Evolutionary conservation across 2,329 filamentous ascomycete genomes (phyloP).

Genomic region (Beauveria sp.): DNA sequence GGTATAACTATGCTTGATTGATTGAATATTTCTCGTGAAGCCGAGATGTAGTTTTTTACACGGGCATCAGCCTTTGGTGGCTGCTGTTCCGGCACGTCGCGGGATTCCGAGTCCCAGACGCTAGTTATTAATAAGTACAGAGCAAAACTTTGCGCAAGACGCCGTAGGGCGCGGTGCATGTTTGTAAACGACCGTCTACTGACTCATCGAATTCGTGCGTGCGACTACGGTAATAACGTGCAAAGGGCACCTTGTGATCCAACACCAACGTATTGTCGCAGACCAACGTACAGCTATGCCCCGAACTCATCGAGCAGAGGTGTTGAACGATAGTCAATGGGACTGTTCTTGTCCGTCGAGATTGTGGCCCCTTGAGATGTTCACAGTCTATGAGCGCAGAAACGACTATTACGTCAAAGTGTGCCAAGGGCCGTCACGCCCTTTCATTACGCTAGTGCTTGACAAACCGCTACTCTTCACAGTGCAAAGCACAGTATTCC

Average conservation of each 20-base stretch:
- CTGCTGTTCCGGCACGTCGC: not conserved
- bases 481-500: not conserved
- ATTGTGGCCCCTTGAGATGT: no score
- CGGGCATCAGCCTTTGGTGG: not conserved
- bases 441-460: not conserved
- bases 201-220: not conserved
- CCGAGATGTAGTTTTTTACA: no score
- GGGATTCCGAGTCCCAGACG: not conserved
- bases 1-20: no score
- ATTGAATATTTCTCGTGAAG: no score
- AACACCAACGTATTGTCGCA: not conserved
- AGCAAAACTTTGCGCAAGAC: not conserved
- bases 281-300: not conserved
- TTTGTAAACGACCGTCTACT: not conserved
- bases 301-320: not conserved
- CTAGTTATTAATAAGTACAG: not conserved
- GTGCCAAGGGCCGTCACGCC: not conserved
- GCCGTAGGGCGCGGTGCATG: not conserved
- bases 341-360: no score
- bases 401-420: not conserved
- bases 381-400: not conserved
- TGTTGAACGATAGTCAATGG: no score
- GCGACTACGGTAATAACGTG: not conserved
- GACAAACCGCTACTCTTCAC: not conserved
- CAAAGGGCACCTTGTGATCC: no score